Evolutionary conservation across 805 yeast genomes (phyloP).

Genomic region (Candida germanica): DNA sequence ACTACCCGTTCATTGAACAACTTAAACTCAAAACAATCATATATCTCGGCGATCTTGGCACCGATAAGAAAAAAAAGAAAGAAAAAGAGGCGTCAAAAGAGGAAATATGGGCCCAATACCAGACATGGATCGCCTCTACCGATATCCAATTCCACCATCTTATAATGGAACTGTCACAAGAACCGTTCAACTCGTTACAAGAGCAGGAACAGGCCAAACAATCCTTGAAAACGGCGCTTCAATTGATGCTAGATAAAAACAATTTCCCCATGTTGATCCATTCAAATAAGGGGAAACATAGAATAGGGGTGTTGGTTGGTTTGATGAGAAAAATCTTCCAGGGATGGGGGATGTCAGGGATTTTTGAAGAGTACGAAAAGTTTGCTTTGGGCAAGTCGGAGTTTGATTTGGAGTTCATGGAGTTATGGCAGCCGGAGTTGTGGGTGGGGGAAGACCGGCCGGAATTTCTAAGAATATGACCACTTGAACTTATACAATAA

Average conservation of each 20-base stretch:
- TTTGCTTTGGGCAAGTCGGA: slow-evolving; percentile 94
- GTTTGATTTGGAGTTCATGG: slow-evolving; percentile 86
- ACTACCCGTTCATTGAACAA: slow-evolving; percentile 73
- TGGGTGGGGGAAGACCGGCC: slow-evolving; percentile 53
- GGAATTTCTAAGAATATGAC: slow-evolving; percentile 47
- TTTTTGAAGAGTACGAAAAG: slow-evolving; percentile 88
- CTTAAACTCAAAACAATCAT: slow-evolving; percentile 75
- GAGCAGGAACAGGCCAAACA: slow-evolving; percentile 33
- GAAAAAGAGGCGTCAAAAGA: slow-evolving; percentile 41
- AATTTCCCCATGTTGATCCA: slow-evolving; percentile 89
- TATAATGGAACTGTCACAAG: slow-evolving; percentile 69
- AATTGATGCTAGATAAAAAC: slow-evolving; percentile 54
- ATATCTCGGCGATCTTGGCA: slow-evolving; percentile 65
- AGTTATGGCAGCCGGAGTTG: slow-evolving; percentile 68
- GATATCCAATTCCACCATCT: slow-evolving; percentile 56
- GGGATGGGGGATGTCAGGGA: slow-evolving; percentile 92
- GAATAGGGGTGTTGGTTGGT: slow-evolving; percentile 94
- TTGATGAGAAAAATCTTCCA: slow-evolving; percentile 79
- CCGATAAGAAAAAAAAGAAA: slow-evolving; percentile 39
- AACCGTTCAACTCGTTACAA: slow-evolving; percentile 64
- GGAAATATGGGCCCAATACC: slow-evolving; percentile 53
- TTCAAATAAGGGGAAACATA: slow-evolving; percentile 95
- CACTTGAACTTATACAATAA: not conserved
- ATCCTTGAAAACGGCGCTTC: slow-evolving; percentile 55
- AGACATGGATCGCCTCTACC: slow-evolving; percentile 59